These are phyloP conservation scores for Neofusicoccum ribis DNA, from an alignment of 2,329 filamentous ascomycete genomes.

Conservation along the genomic window DNA sequence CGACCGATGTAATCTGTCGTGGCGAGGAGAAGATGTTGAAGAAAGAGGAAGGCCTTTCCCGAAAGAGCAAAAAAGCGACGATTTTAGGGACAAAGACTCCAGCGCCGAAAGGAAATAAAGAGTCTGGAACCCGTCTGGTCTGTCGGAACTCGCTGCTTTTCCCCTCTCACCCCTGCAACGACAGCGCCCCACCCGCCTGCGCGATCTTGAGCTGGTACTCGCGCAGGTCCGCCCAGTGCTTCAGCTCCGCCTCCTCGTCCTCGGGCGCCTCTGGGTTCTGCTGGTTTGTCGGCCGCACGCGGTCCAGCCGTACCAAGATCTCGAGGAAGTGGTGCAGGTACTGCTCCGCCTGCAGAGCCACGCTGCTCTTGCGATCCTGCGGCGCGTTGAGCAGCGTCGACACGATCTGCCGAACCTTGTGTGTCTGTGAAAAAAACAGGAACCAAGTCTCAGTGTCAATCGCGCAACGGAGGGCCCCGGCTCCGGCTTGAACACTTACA, in stretches of 20 bases:
- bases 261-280: slow-evolving; percentile 32
- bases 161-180: slow-evolving; percentile 11
- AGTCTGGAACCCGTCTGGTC: not conserved
- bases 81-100: not conserved
- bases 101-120: not conserved
- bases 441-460: slow-evolving; percentile 17
- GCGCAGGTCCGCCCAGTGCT: slow-evolving; percentile 75
- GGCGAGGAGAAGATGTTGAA: not conserved
- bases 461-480: not conserved
- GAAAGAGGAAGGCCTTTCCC: not conserved
- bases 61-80: not conserved
- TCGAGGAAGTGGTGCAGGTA: slow-evolving; percentile 73
- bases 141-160: no score
- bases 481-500: slow-evolving; percentile 46
- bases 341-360: slow-evolving; percentile 64
- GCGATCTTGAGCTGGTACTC: slow-evolving; percentile 76
- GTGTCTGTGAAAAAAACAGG: slow-evolving; percentile 52
- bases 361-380: slow-evolving; percentile 52
- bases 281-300: not conserved
- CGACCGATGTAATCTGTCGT: not conserved
- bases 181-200: slow-evolving; percentile 56
- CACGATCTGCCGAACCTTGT: slow-evolving; percentile 83
- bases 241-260: slow-evolving; percentile 74
- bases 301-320: slow-evolving; percentile 58
- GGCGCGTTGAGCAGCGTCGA: slow-evolving; percentile 72